Percentiles rank a stretch among this genome's conserved stretches.
Evolutionary conservation across 306 rosid genomes (phyloP).

Genomic region (Citrullus colocynthis): DNA sequence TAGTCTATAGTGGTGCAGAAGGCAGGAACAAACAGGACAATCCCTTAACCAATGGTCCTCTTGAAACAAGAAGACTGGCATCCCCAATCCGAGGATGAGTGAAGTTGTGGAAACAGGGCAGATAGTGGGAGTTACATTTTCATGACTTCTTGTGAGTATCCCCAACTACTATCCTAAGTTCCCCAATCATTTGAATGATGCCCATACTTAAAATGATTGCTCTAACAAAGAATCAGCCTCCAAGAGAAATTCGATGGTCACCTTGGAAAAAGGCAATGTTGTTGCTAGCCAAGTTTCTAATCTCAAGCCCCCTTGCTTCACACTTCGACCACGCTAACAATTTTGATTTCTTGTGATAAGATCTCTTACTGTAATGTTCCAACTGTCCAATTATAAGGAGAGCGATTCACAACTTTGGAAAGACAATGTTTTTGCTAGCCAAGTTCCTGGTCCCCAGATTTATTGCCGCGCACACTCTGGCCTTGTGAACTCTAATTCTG

Average conservation of each 20-base stretch:
- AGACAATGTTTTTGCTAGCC: neutral
- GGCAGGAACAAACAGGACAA: neutral
- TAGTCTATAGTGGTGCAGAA: neutral
- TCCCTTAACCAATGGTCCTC: neutral
- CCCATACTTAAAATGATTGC: neutral
- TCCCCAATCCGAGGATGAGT: neutral
- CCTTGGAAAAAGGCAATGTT: neutral
- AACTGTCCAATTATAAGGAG: neutral
- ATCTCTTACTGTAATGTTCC: neutral
- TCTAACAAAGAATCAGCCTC: neutral
- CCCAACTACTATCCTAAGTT: neutral
- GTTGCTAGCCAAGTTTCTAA: neutral
- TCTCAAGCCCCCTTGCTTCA: neutral
- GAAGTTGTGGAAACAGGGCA: neutral
- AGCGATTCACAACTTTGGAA: neutral
- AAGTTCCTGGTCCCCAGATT: neutral
- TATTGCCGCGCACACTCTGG: neutral
- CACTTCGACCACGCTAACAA: neutral
- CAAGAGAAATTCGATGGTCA: neutral
- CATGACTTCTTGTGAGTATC: neutral
- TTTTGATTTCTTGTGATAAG: neutral
- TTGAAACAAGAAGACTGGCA: neutral
- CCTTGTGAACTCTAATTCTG: neutral
- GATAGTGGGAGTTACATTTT: neutral
- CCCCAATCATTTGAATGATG: neutral